phyloP scores from a whole-genome alignment of 2,329 filamentous ascomycete species.

The Trichoderma simmonsii region DNA sequence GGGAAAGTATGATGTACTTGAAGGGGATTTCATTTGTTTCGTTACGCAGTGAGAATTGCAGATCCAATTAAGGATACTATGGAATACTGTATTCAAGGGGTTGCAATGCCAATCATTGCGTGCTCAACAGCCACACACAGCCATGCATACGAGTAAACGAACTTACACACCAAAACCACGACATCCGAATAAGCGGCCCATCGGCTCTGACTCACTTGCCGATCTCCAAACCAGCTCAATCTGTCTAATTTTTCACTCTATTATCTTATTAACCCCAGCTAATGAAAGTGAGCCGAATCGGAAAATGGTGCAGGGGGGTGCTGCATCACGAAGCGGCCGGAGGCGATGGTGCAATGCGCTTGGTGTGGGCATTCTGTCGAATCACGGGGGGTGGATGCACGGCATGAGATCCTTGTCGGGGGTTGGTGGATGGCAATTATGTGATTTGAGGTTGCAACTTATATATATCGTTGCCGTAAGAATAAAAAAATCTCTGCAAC shows the following conservation, averaged over 20 bases:
- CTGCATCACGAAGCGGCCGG: background rate
- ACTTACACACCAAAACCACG: background rate
- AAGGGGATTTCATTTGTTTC: background rate
- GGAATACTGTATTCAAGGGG: background rate
- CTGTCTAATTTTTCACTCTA: background rate
- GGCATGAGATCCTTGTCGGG: background rate
- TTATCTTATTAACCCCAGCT: background rate
- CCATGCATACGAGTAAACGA: background rate
- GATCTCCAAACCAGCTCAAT: background rate
- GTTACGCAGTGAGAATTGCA: background rate
- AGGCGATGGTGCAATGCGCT: conserved; percentile 15
- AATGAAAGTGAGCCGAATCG: background rate
- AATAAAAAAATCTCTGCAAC: background rate
- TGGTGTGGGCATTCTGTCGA: background rate
- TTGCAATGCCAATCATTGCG: background rate
- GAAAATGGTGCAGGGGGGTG: background rate
- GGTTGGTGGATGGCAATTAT: background rate
- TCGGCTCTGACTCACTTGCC: conserved; percentile 4
- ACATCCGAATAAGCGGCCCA: background rate
- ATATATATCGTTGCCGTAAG: background rate
- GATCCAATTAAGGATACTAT: background rate
- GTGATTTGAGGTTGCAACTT: background rate
- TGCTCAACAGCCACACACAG: background rate
- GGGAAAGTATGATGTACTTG: background rate
- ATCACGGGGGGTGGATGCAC: background rate